Evolutionary conservation across 106 monocot species (phyloP).

Genomic region (Dendrobium chrysotoxum): DNA sequence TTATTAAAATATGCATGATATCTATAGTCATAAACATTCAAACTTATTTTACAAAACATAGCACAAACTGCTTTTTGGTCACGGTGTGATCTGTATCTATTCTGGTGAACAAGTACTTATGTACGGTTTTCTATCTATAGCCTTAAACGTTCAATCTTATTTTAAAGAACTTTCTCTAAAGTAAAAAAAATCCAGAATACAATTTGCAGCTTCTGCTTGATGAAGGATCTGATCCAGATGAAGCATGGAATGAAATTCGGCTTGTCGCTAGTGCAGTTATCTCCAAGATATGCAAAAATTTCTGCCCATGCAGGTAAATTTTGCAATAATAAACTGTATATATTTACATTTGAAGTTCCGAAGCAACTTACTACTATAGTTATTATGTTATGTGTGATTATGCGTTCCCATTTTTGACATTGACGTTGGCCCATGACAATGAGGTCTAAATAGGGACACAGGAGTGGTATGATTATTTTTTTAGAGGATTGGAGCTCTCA

Average conservation of each 20-base stretch:
- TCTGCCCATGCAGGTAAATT: constrained; percentile 46
- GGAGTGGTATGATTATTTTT: not conserved
- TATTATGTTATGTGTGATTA: not conserved
- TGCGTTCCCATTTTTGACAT: not conserved
- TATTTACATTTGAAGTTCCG: not conserved
- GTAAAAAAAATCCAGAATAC: constrained; percentile 20
- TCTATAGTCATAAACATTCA: not conserved
- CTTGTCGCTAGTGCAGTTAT: constrained; percentile 33
- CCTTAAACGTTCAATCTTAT: not conserved
- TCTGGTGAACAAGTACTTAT: not conserved
- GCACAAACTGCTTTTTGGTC: not conserved
- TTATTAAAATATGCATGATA: not conserved
- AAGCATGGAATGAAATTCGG: constrained; percentile 45
- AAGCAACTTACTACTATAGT: no score
- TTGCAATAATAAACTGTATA: not conserved
- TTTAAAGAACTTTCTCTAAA: not conserved
- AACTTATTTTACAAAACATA: not conserved
- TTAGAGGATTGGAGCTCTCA: not conserved
- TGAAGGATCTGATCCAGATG: constrained; percentile 19
- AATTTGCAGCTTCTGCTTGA: constrained; percentile 33
- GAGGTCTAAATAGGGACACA: not conserved
- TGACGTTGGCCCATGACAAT: not conserved
- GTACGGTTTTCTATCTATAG: not conserved
- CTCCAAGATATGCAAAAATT: constrained; percentile 46
- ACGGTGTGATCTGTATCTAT: not conserved